A percentile compares a stretch with the other conserved stretches of the same genome.
These are phyloP conservation scores for Neofusicoccum sp. DNA, from an alignment of 2,329 filamentous ascomycete species.

Conservation along the genomic window DNA sequence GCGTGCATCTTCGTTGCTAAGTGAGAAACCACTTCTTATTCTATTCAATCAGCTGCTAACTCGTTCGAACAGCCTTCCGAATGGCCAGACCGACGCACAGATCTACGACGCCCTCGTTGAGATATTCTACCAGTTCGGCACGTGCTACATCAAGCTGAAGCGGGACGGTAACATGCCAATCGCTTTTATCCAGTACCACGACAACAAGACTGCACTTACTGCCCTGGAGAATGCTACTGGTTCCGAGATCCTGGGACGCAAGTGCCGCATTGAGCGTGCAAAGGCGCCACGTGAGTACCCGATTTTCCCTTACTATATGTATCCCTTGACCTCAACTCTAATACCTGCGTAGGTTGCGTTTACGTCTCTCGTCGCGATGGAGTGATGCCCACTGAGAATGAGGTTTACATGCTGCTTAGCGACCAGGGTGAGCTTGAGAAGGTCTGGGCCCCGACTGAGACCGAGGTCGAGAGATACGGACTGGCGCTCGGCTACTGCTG, in stretches of 20 bases:
- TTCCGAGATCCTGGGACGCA: neutral
- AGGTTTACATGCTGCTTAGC: neutral
- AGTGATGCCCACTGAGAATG: neutral
- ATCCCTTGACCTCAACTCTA: neutral
- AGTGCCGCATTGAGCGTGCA: constrained; percentile 7
- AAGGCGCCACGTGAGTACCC: constrained; percentile 13
- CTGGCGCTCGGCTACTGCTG: neutral
- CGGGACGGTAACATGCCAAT: constrained; percentile 4
- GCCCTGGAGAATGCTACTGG: constrained; percentile 1
- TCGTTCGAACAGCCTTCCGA: neutral
- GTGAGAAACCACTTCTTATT: neutral
- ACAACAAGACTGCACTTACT: neutral
- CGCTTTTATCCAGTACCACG: constrained; percentile 11
- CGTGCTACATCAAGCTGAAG: constrained; percentile 16
- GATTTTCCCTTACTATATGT: neutral
- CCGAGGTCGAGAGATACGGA: neutral
- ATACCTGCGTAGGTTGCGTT: neutral
- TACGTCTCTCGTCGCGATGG: constrained; percentile 17
- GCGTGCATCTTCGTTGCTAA: constrained; percentile 17
- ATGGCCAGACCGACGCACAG: neutral
- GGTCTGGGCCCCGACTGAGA: neutral
- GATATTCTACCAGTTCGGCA: neutral
- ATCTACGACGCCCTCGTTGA: neutral
- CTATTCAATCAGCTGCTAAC: neutral
- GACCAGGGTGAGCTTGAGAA: constrained; percentile 7